Evolutionary conservation across 129 eudicot species (phyloP).

Genomic region (Daucus carota): DNA sequence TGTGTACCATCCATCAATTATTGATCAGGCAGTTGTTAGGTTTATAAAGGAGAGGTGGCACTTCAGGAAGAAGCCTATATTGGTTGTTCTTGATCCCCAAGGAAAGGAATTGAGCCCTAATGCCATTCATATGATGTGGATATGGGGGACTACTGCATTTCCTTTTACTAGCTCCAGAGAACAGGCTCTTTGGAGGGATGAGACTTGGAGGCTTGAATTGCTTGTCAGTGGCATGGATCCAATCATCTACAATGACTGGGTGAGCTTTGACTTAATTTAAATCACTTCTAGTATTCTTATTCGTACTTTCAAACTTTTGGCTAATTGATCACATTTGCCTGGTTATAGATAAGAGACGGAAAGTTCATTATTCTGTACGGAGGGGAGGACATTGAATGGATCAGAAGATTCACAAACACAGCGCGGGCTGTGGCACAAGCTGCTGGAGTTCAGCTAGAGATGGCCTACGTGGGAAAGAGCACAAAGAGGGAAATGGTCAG

Average conservation of each 20-base stretch:
- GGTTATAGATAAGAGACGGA: constrained; percentile 26
- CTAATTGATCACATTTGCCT: not conserved
- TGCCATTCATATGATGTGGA: constrained; percentile 70
- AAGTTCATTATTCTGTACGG: constrained; percentile 53
- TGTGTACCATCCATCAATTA: constrained; percentile 47
- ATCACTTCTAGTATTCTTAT: not conserved
- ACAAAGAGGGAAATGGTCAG: constrained; percentile 40
- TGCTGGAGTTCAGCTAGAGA: constrained; percentile 41
- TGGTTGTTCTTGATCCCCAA: constrained; percentile 58
- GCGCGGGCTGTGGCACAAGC: constrained; percentile 38
- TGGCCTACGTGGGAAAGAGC: constrained; percentile 61
- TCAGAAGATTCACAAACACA: constrained; percentile 43
- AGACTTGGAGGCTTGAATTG: constrained; percentile 63
- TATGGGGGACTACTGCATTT: constrained; percentile 61
- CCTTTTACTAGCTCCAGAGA: constrained; percentile 50
- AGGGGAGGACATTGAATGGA: constrained; percentile 65
- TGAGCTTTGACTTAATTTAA: not conserved
- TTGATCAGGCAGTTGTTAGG: constrained; percentile 30
- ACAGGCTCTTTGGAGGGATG: constrained; percentile 47
- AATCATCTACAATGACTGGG: constrained; percentile 41
- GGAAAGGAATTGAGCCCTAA: constrained; percentile 56
- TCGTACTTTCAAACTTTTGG: not conserved
- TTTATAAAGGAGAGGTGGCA: constrained; percentile 55
- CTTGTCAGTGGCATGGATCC: constrained; percentile 53
- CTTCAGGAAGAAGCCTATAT: constrained; percentile 50